These are phyloP conservation scores for Backusella westeae DNA, from an alignment of 192 early-diverging fungal genomes.

Conservation along the genomic window DNA sequence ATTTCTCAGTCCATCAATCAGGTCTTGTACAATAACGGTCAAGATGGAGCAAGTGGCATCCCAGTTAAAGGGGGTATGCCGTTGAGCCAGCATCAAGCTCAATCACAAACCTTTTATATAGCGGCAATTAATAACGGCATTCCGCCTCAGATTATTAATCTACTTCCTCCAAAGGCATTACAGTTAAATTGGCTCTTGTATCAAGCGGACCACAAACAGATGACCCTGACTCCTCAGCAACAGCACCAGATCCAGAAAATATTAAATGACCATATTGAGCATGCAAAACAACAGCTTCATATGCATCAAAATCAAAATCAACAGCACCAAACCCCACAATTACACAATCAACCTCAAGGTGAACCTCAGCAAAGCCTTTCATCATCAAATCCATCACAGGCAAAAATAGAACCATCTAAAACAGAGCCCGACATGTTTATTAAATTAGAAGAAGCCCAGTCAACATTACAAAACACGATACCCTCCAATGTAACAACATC, in stretches of 20 bases:
- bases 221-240: constrained; percentile 7
- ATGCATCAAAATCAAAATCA: not conserved
- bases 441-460: constrained; percentile 2
- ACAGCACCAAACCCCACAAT: not conserved
- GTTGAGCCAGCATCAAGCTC: constrained; percentile 9
- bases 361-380: constrained; percentile 6
- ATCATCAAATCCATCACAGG: not conserved
- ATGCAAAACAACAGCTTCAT: constrained; percentile 23
- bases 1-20: not conserved
- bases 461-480: constrained; percentile 2
- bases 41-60: not conserved
- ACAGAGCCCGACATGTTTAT: not conserved
- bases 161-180: constrained; percentile 27
- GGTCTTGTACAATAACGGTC: not conserved
- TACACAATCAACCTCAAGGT: not conserved
- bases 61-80: constrained; percentile 14
- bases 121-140: constrained; percentile 24
- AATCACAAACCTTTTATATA: constrained; percentile 19
- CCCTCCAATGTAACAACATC: not conserved
- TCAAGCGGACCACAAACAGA: constrained; percentile 17
- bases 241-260: constrained; percentile 32
- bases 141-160: constrained; percentile 24
- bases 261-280: constrained; percentile 22
- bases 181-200: constrained; percentile 33
- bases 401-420: not conserved